Percentiles rank a stretch among this genome's conserved stretches.
Conservation (phyloP, 2,329 filamentous ascomycete genomes). For the Dactylellina parvicollis region DNA sequence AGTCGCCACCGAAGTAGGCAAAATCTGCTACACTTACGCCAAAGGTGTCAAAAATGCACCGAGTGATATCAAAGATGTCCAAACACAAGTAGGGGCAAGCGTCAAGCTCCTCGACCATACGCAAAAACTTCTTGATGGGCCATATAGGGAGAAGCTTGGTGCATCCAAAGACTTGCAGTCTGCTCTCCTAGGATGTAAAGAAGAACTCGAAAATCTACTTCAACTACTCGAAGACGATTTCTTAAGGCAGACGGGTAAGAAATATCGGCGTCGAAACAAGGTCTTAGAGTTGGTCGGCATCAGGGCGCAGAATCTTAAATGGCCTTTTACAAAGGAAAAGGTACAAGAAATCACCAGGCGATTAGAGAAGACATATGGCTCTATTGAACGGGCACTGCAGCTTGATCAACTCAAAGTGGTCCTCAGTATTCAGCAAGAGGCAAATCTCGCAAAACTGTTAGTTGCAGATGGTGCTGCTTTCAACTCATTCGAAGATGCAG, state of each 20-base stretch:
- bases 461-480: slow-evolving; percentile 8
- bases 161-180: not conserved
- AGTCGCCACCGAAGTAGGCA: not conserved
- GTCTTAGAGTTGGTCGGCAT: too few species aligned
- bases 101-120: not conserved
- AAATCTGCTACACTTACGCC: slow-evolving; percentile 8
- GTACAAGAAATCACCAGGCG: too few species aligned
- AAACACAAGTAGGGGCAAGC: slow-evolving; percentile 2
- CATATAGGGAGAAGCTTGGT: not conserved
- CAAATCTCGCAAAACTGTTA: slow-evolving; percentile 22
- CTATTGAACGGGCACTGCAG: not conserved
- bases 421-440: slow-evolving; percentile 14
- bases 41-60: not conserved
- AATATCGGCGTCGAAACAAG: too few species aligned
- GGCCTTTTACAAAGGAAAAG: too few species aligned
- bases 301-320: too few species aligned
- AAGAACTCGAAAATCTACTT: too few species aligned
- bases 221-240: too few species aligned
- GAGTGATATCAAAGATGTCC: not conserved
- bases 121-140: not conserved
- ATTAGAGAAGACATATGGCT: too few species aligned
- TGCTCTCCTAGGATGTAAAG: too few species aligned
- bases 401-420: not conserved
- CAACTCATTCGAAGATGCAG: slow-evolving; percentile 40
- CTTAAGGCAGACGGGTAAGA: too few species aligned